These are phyloP conservation scores for Fusarium stilboides DNA, from an alignment of 2,329 filamentous ascomycete species.

Conservation along the genomic window DNA sequence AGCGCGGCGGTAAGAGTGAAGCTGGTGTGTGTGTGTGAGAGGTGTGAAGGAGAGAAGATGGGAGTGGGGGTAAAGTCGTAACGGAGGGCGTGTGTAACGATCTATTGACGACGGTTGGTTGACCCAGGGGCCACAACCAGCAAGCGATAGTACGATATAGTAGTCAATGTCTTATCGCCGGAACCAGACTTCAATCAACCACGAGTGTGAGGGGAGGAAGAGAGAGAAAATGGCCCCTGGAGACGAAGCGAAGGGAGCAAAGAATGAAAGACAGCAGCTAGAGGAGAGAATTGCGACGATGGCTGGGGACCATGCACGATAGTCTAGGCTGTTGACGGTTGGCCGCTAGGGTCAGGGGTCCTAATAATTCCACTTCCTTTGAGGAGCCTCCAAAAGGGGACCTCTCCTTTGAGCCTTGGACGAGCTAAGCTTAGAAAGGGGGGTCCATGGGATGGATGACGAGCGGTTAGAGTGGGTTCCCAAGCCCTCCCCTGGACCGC, in stretches of 20 bases:
- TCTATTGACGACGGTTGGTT: constrained; percentile 12
- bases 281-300: constrained; percentile 37
- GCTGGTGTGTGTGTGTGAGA: constrained; percentile 34
- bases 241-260: constrained; percentile 37
- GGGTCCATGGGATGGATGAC: constrained; percentile 13
- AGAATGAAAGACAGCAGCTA: constrained; percentile 28
- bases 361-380: constrained; percentile 14
- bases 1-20: constrained; percentile 31
- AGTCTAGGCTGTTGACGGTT: constrained; percentile 29
- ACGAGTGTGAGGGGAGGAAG: constrained; percentile 25
- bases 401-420: neutral
- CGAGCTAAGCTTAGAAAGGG: constrained; percentile 24
- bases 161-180: constrained; percentile 40
- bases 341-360: constrained; percentile 36
- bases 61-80: constrained; percentile 32
- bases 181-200: constrained; percentile 36
- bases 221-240: constrained; percentile 33
- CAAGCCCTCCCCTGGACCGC: constrained; percentile 27
- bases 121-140: constrained; percentile 30
- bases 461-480: constrained; percentile 19
- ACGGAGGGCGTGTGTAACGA: constrained; percentile 34
- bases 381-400: constrained; percentile 14
- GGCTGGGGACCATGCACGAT: constrained; percentile 44
- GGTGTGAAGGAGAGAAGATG: constrained; percentile 22
- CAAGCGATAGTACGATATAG: constrained; percentile 21